phyloP scores from a whole-genome alignment of 441 rosid genomes.

The Croton setiger region DNA sequence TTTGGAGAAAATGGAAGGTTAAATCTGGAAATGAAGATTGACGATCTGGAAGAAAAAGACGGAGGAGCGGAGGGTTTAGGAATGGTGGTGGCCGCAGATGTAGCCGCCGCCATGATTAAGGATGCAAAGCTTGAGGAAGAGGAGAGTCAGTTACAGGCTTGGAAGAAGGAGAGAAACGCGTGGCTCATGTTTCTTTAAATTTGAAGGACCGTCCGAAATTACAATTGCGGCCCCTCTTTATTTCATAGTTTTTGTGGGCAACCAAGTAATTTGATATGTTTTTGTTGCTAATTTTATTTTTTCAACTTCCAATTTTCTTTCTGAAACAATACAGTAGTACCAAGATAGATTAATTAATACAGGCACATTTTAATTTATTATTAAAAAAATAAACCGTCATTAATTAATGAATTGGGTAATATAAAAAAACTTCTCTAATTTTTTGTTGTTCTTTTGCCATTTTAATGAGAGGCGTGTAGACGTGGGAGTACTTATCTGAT shows the following conservation, averaged over 20 bases:
- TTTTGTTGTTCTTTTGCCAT: too few relatives aligned
- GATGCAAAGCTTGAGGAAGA: background rate
- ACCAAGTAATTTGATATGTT: background rate
- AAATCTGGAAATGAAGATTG: conserved; percentile 21
- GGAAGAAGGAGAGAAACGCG: conserved; percentile 1
- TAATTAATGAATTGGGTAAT: too few relatives aligned
- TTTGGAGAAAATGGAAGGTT: conserved; percentile 27
- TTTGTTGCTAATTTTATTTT: too few relatives aligned
- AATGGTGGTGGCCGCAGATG: conserved; percentile 25
- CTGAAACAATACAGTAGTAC: too few relatives aligned
- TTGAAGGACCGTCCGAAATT: background rate
- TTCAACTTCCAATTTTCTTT: too few relatives aligned
- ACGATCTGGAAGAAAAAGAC: conserved; percentile 28
- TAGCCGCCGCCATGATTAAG: conserved; percentile 15
- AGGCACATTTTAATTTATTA: too few relatives aligned
- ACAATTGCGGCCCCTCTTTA: background rate
- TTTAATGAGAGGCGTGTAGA: too few relatives aligned
- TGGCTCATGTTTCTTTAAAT: conserved; percentile 10
- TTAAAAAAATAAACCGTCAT: too few relatives aligned
- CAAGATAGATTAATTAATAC: too few relatives aligned
- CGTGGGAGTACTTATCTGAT: too few relatives aligned
- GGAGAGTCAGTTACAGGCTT: background rate
- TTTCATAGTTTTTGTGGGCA: background rate
- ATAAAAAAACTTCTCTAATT: too few relatives aligned
- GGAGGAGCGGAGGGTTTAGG: conserved; percentile 25